Evolutionary conservation across 352 stramenopile genomes (phyloP), one percentile per base, ranked within the genome.

Genomic region (Phytophthora pluvialis): DNA sequence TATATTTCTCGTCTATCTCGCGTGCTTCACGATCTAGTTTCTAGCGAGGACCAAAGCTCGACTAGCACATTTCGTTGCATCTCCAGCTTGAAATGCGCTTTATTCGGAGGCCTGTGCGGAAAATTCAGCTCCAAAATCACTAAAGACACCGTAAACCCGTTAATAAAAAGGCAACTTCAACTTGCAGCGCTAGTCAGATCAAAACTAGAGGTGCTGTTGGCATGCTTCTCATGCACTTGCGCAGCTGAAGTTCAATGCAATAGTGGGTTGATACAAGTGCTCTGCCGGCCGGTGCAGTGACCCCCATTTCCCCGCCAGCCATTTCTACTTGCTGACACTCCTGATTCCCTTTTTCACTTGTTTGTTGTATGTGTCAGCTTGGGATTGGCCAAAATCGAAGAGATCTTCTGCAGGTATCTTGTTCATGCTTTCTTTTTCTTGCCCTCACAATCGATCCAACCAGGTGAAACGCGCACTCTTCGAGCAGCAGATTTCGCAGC

Each of bases 331-430:
- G 31, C 31, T 35, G 26, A 18, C 26, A 4, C 11, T 67, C 46
- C 46, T 70, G 61, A 65, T 70, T 70, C 54, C 39, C 15, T 0
- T 16, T 43, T n/a, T 43, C 7, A 45, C 26, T 55, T 56, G 28
- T 0, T 3, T 51, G 47, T 62, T 54, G 46, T 70, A 65, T 40
- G 15, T 4, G 15, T 21, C 21, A 21, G 21, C 21, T 21, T 21
- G 21, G 26, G 39, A 72, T 68, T 72, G 57, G 58, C 12, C 26
- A 11, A 64, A 54, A 56, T 55, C 18, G 11, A 59, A 15, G 28
- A 43, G 28, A 64, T 50, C 40, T 46, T 60, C 35, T 60, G 16
- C 49, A 54, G 52, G 42, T 70, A 66, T 70, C 60, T 73, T 67
- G 56, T 33, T 25, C 39, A 28, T 31, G 33, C 49, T 64, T 25